A percentile compares a stretch with the other conserved stretches of the same genome.
Evolutionary conservation across 352 stramenopile species (phyloP).

Genomic region (Globisporangium canariense): DNA sequence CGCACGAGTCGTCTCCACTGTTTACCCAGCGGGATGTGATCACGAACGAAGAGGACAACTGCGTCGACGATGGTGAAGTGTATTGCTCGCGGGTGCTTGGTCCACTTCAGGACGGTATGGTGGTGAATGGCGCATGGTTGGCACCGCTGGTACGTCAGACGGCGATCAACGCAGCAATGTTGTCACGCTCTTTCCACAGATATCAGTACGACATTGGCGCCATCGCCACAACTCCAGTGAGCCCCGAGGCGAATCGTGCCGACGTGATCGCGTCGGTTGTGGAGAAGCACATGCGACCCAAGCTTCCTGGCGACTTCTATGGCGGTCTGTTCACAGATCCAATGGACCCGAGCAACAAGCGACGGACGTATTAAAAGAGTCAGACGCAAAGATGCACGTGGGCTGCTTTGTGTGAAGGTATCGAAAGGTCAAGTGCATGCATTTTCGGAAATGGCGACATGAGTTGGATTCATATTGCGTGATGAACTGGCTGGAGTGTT

Average conservation of each 20-base stretch:
- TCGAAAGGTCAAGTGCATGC: slow-evolving; percentile 1
- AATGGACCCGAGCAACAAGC: slow-evolving; percentile 14
- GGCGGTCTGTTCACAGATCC: slow-evolving; percentile 72
- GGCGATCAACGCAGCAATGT: slow-evolving; percentile 72
- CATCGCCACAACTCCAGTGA: slow-evolving; percentile 53
- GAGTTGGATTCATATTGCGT: neutral
- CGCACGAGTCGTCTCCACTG: slow-evolving; percentile 72
- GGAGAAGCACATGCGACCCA: slow-evolving; percentile 77
- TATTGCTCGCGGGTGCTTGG: slow-evolving; percentile 79
- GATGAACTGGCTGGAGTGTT: neutral
- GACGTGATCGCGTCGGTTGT: slow-evolving; percentile 71
- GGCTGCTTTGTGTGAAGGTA: neutral
- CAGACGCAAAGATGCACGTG: neutral
- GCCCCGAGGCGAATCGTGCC: slow-evolving; percentile 67
- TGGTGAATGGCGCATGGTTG: slow-evolving; percentile 80
- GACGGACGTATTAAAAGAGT: neutral
- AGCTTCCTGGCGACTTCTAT: slow-evolving; percentile 86
- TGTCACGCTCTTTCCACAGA: slow-evolving; percentile 66
- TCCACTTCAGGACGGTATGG: slow-evolving; percentile 80
- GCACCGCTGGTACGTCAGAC: slow-evolving; percentile 80
- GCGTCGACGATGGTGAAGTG: slow-evolving; percentile 75
- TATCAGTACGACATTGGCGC: slow-evolving; percentile 76
- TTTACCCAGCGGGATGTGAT: slow-evolving; percentile 75
- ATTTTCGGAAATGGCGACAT: slow-evolving; percentile 9
- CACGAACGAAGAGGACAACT: slow-evolving; percentile 69